Evolutionary conservation across 164 flowering plant genomes (phyloP).

Genomic region (Cinnamomum micranthum): DNA sequence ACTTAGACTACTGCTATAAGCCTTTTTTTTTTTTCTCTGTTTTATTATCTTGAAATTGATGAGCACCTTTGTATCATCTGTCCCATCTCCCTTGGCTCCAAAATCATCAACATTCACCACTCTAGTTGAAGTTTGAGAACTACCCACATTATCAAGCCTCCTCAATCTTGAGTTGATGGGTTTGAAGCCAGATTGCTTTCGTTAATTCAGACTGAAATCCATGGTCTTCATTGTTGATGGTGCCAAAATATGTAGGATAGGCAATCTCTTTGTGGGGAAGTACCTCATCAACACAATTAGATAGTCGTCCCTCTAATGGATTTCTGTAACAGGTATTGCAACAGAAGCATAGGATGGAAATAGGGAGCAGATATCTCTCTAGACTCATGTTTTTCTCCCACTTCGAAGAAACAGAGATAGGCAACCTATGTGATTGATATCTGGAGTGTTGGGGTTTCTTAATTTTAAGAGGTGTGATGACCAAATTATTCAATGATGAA

Average conservation of each 20-base stretch:
- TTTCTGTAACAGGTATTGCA: slow-evolving; percentile 15
- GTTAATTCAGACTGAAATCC: slow-evolving; percentile 10
- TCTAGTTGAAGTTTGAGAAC: slow-evolving; percentile 3
- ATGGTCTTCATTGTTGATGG: slow-evolving; percentile 10
- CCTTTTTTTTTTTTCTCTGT: too few species aligned
- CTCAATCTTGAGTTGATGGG: slow-evolving; percentile 5
- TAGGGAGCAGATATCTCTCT: slow-evolving; percentile 11
- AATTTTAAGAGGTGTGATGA: slow-evolving; percentile 14
- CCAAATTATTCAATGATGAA: slow-evolving; percentile 17
- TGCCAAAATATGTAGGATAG: slow-evolving; percentile 27
- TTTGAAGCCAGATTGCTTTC: slow-evolving; percentile 9
- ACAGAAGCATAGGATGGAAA: slow-evolving; percentile 12
- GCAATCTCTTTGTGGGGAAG: slow-evolving; percentile 17
- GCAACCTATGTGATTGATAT: not conserved
- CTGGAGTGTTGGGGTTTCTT: slow-evolving; percentile 3
- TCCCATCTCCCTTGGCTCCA: slow-evolving; percentile 14
- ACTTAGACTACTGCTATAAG: not conserved
- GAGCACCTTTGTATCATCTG: slow-evolving; percentile 13
- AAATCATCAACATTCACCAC: slow-evolving; percentile 8
- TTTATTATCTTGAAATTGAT: not conserved
- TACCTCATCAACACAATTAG: slow-evolving; percentile 8
- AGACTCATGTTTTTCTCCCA: slow-evolving; percentile 18
- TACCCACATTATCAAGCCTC: not conserved
- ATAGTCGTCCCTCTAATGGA: slow-evolving; percentile 17
- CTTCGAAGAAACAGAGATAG: slow-evolving; percentile 2